Evolutionary conservation across 768 basidiomycete species (phyloP).

Genomic region (Leucogyrophana mollusca): DNA sequence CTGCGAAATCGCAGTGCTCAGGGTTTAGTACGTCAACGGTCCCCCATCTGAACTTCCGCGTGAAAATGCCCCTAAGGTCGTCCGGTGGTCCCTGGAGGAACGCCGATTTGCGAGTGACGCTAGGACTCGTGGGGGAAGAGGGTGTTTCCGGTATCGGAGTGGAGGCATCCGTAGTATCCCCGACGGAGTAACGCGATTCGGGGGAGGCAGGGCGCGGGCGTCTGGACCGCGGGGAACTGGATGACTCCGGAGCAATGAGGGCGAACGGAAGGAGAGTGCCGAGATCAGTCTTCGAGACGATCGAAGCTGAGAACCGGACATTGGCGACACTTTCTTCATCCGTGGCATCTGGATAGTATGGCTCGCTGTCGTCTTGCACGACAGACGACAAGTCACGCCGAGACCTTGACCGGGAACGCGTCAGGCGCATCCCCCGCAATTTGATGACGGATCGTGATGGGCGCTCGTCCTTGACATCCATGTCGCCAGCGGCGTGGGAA

Average conservation of each 20-base stretch:
- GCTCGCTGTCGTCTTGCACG: conserved; percentile 57
- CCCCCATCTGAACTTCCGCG: conserved; percentile 85
- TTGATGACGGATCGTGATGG: conserved; percentile 76
- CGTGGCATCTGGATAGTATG: conserved; percentile 51
- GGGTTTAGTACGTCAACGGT: conserved; percentile 84
- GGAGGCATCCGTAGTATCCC: conserved; percentile 15
- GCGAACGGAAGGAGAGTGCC: conserved; percentile 70
- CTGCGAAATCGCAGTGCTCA: conserved; percentile 84
- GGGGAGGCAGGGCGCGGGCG: conserved; percentile 11
- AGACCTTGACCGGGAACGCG: conserved; percentile 72
- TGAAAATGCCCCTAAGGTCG: conserved; percentile 71
- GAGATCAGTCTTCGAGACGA: conserved; percentile 61
- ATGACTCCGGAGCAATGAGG: conserved; percentile 70
- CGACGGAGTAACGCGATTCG: conserved; percentile 20
- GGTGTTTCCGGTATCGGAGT: conserved; percentile 25
- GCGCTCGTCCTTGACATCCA: conserved; percentile 51
- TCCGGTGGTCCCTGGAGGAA: conserved; percentile 56
- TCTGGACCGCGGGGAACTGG: conserved; percentile 34
- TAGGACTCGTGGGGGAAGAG: conserved; percentile 33
- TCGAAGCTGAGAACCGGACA: conserved; percentile 72
- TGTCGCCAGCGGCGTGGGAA: conserved; percentile 30
- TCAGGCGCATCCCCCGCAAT: conserved; percentile 43
- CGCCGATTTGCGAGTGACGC: conserved; percentile 35
- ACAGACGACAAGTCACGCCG: conserved; percentile 65
- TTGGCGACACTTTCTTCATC: conserved; percentile 74